Evolutionary conservation across 2,329 filamentous ascomycete species (phyloP).

Genomic region (Sclerotinia subarctica): DNA sequence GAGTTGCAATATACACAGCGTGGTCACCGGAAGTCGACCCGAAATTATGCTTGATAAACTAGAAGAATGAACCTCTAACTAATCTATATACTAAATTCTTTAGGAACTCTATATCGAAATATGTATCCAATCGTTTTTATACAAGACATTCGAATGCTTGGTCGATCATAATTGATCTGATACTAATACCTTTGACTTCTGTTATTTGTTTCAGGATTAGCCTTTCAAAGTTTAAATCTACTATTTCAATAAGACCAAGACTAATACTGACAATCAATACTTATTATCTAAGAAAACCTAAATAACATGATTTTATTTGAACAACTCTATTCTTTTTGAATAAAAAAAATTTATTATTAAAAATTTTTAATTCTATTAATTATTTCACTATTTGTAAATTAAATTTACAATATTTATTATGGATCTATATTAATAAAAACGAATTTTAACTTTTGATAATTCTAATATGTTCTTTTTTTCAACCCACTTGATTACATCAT

Average conservation of each 20-base stretch:
- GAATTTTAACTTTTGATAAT: no score
- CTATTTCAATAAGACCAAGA: slow-evolving; percentile 44
- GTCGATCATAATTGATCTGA: slow-evolving; percentile 48
- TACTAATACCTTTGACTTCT: slow-evolving; percentile 46
- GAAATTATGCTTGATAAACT: slow-evolving; percentile 44
- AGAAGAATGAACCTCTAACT: slow-evolving; percentile 42
- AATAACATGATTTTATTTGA: background rate
- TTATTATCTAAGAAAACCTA: no score
- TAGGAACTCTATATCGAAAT: slow-evolving; percentile 40
- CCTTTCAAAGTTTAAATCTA: slow-evolving; percentile 32
- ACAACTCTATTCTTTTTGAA: no score
- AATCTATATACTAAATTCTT: slow-evolving; percentile 41
- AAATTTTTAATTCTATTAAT: no score
- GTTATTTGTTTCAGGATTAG: slow-evolving; percentile 40
- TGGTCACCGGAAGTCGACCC: slow-evolving; percentile 46
- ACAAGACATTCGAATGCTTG: slow-evolving; percentile 42
- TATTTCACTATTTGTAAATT: no score
- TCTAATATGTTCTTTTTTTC: no score
- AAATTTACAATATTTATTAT: no score
- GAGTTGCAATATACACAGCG: slow-evolving; percentile 43
- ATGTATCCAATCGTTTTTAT: slow-evolving; percentile 39
- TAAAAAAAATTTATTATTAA: no score
- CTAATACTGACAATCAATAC: background rate
- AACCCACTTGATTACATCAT: no score
- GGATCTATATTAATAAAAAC: no score